Base-by-base conservation (phyloP, 441 rosid species). In the Gossypium gossypioides region DNA sequence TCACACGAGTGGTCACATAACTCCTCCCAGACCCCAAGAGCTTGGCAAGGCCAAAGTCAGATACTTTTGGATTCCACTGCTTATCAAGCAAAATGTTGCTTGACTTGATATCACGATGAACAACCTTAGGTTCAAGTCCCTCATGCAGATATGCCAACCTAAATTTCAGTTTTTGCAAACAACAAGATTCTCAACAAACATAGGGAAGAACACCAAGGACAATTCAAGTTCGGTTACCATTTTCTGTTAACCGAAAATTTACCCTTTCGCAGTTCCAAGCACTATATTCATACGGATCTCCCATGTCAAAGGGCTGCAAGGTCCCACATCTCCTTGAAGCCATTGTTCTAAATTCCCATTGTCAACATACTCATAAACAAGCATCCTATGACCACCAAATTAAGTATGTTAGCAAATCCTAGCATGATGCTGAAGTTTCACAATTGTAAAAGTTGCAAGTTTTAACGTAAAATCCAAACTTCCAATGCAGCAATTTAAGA, bases 101-200 rank as follows among this genome's bases (percentile, higher is more conserved):
- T 0, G 98, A 93, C 78, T 93, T 91, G 67, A 93, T 85, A 54
- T 93, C 98, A 0, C 97, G 85, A 46, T 93, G 98, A 67, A 93
- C 92, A 13, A 93, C 96, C 84, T 93, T 93, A 7, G 98, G 98
- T 68, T 93, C 98, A 0, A 93, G 91, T 70, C 97, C 96, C 80
- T 93, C 98, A 2, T 93, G 98, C 78, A 93, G 82, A 79, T 93
- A 93, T 72, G 90, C 75, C 54, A 93, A 81, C 73, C 91, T 89
- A 55, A 32, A 13, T 25, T 21, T 37, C 56, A 60, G 42, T 13
- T 48, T 65, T 27, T 3, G 22, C 2, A 72, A n/a, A 27, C 75
- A 58, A 61, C 19, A 50, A 19, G 8, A 34, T 34, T 44, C 18
- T 25, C 51, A 60, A 46, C 50, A 62, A 58, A 24, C 13, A 34